Base-by-base conservation (phyloP, 1,139 yeast species). In the Hansenula anomala region DNA sequence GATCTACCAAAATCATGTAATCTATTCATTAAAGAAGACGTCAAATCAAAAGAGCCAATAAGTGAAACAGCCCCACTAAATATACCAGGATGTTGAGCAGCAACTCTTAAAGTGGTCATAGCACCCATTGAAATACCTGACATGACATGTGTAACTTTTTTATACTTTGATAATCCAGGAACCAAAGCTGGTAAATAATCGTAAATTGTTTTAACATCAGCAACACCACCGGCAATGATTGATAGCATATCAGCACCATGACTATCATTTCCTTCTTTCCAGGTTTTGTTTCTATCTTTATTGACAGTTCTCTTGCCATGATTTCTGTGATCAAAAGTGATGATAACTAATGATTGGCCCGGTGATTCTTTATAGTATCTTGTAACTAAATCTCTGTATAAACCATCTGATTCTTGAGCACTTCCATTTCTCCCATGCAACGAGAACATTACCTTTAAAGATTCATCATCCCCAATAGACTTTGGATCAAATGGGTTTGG, bases 41-140 rank as follows among this genome's bases (percentile, higher is more conserved):
- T 54, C 43, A 73, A 54, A 39, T 73, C 76, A 34, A 63, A 58
- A 37, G 68, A 63, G 1, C 78, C 80, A 37, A 75, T 61, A 19
- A 73, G 66, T 2, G 80, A 79, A 33, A 68, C 66, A 32, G 71
- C 59, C 15, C 63, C 63, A 14, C 61, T 58, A 4, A 71, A 69
- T 28, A 57, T 45, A 4, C 63, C 58, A 1, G 78, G 77, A 44
- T 60, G 61, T 44, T 56, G 53, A 31, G 52, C 52, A 6, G 71
- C 78, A 37, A 70, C 67, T 37, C 80, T 59, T 57, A 77, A 73
- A 20, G 71, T 63, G 11, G 71, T 61, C 55, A 80, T 85, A 0
- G 77, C 88, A 2, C 88, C 87, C 45, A 78, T 62, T 0, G 86
- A 78, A 36, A 67, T 67, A 3, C 88, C 88, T 25, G 71, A 54